Base-by-base conservation (phyloP, 2,329 filamentous ascomycete species). In the Xylariaceae sp. region DNA sequence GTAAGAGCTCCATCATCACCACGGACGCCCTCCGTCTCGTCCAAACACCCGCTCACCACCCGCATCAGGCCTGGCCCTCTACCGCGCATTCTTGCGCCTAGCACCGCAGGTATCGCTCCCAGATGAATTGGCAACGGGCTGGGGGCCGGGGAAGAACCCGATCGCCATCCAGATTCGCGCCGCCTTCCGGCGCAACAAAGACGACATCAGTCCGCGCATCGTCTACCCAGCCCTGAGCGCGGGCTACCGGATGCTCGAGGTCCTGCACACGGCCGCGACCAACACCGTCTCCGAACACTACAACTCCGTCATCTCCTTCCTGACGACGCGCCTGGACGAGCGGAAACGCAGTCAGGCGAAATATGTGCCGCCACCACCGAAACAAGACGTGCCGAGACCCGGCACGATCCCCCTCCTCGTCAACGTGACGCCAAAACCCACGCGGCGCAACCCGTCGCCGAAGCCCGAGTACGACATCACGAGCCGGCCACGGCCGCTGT, bases 21-120 rank as follows among this genome's bases (percentile, higher is more conserved):
- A 6, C 42, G 10, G 37, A 42, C 13, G 4, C 23, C 37, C 37
- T 13, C 37, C 37, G 9, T 42, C 37, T 42, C 13, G 11, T 45
- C 11, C 11, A n/a, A 45, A 13, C 10, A 50, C 18, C 39, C 44
- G 8, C 23, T 7, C 34, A 23, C 15, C 54, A 39, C 11, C 6
- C 10, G 15, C 18, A 5, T 30, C 65, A 87, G 86, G 84, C 70
- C 80, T 89, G 63, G 87, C 88, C 54, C 83, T 93, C 53, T 92
- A 88, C 75, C 82, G 87, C 63, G 85, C 88, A 42, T 82, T 93
- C 57, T 75, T 91, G 55, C 79, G 79, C 62, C 80, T 84, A 73
- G 84, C 79, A 60, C 72, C 76, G 35, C 76, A 73, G 47, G 74
- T 88, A 39, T 74, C 80, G 1, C 74, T 89, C 1, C 79, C 82